Base-by-base conservation (phyloP, 768 basidiomycete species). In the Mycena galericulata region DNA sequence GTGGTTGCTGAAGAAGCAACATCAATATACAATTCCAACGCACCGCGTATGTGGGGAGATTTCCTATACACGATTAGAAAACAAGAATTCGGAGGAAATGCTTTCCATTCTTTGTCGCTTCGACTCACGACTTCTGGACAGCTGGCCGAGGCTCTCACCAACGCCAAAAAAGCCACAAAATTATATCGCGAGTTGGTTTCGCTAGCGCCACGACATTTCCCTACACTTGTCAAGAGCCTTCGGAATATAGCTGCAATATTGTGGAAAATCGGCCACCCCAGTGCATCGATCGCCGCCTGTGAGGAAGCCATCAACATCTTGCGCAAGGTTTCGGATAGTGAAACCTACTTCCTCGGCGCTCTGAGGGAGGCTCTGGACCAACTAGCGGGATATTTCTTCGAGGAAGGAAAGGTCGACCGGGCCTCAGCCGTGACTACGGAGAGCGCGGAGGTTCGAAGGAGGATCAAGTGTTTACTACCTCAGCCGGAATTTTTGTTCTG, bases 1-100 rank as follows among this genome's bases (percentile, higher is more conserved):
- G 36, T 0, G 15, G 34, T 26, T 6, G 60, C 47, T 7, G 4
- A 40, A 22, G 36, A 61, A n/a, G 47, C 60, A 7, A 14, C n/a
- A 11, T 26, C 36, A n/a, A 17, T 40, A 38, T 50, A 61, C 57
- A 59, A n/a, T n/a, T n/a, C n/a, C n/a, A n/a, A n/a, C n/a, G n/a
- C n/a, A n/a, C n/a, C n/a, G n/a, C n/a, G n/a, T n/a, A n/a, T 47
- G 20, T 47, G 46, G 46, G 10, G 24, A 26, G 24, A 26, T 10
- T 27, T 47, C 27, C 24, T 47, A 9, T 47, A 12, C 46, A 24
- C 46, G 24, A 26, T 47, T 7, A 47, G 46, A 14, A 27, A 20
- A 26, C 38, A 57, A 29, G 30, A 47, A 9, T 24, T 60, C 8
- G 43, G 43, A 1, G 43, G 20, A 29, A 46, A 34, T 8, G 26